Conservation (phyloP, 345 rosid genomes). For the Moricandia arvensis region DNA sequence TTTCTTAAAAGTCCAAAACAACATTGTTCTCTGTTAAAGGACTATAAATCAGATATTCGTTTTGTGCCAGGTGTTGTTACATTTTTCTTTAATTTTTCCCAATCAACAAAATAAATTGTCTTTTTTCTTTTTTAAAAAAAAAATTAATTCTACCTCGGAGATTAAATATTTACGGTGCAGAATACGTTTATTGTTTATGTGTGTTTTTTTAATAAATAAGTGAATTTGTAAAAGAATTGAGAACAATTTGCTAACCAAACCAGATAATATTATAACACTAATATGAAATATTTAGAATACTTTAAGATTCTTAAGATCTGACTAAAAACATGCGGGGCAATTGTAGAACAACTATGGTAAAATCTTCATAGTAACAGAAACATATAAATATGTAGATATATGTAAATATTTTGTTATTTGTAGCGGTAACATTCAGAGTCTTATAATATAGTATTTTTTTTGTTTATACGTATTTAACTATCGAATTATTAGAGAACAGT, state of each 20-base stretch:
- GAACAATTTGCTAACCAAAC: background rate
- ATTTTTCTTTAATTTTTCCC: background rate
- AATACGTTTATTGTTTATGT: background rate
- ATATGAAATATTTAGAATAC: background rate
- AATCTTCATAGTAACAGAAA: no score
- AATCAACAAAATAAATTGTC: background rate
- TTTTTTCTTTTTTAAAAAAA: background rate
- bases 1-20: background rate
- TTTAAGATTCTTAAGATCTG: no score
- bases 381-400: no score
- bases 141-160: background rate
- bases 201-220: background rate
- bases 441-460: no score
- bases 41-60: constrained; percentile 8
- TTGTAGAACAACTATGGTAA: no score
- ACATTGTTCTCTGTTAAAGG: constrained; percentile 13
- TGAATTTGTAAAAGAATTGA: background rate
- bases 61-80: background rate
- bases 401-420: no score
- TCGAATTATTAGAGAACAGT: background rate
- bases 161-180: background rate
- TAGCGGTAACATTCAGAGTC: no score
- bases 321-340: no score
- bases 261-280: background rate
- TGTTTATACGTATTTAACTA: background rate